These are phyloP conservation scores for Plasmopara halstedii DNA, from an alignment of 352 stramenopile species.

Conservation along the genomic window DNA sequence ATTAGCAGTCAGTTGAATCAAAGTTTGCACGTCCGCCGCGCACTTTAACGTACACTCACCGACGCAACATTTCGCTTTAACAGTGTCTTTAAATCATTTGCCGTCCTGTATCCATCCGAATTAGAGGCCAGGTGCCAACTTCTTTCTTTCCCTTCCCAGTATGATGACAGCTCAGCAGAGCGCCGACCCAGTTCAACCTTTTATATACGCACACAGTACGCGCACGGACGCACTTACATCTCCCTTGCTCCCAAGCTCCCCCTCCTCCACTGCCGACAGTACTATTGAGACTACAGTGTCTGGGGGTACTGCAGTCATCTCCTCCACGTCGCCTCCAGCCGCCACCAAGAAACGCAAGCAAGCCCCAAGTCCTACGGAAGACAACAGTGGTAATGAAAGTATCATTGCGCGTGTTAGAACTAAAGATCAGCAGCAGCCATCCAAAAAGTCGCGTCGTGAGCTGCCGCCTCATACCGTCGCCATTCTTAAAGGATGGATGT, in stretches of 20 bases:
- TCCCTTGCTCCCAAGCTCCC: neutral
- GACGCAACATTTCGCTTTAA: neutral
- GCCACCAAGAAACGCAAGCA: constrained; percentile 25
- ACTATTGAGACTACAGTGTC: constrained; percentile 10
- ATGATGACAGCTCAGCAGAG: constrained; percentile 59
- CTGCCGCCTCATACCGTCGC: constrained; percentile 77
- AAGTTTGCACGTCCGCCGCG: constrained; percentile 9
- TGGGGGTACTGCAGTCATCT: constrained; percentile 5
- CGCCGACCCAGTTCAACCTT: constrained; percentile 35
- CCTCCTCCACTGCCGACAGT: neutral
- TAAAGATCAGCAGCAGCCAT: constrained; percentile 29
- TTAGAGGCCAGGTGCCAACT: constrained; percentile 9
- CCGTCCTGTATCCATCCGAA: constrained; percentile 1
- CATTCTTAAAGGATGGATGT: constrained; percentile 85
- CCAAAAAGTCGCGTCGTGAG: constrained; percentile 76
- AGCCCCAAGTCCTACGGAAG: constrained; percentile 17
- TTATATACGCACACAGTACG: constrained; percentile 24
- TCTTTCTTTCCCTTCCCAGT: constrained; percentile 9
- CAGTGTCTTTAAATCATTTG: neutral
- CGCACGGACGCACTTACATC: constrained; percentile 5
- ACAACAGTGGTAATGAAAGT: constrained; percentile 19
- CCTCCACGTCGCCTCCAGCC: constrained; percentile 10
- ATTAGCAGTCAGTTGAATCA: constrained; percentile 16
- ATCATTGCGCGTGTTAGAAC: constrained; percentile 21
- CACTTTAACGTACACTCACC: neutral